phyloP scores from a whole-genome alignment of 305 asterid genomes.

The Fraxinus platypoda region DNA sequence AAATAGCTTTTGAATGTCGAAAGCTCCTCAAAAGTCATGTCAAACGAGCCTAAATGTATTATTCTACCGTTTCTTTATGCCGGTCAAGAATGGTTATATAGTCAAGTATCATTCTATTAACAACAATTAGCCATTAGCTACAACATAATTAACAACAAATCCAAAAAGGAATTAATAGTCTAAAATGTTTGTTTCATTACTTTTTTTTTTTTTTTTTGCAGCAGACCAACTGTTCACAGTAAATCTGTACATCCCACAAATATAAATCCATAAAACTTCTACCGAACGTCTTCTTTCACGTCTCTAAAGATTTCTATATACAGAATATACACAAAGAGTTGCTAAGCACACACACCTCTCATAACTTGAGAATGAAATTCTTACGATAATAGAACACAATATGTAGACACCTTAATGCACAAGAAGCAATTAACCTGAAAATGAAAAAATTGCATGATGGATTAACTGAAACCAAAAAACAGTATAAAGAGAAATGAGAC shows the following conservation, averaged over 20 bases:
- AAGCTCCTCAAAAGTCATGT: no score
- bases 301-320: conserved; percentile 33
- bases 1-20: no score
- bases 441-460: background rate
- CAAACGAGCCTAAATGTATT: no score
- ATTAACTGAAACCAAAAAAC: background rate
- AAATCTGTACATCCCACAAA: conserved; percentile 19
- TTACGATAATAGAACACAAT: conserved; percentile 7
- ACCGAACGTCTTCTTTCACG: conserved; percentile 16
- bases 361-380: background rate
- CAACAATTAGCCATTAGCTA: background rate
- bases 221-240: background rate
- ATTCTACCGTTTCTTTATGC: background rate
- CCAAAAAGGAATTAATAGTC: background rate
- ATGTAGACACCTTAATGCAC: background rate
- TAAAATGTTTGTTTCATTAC: background rate
- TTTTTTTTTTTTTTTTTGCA: background rate
- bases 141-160: background rate
- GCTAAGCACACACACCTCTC: background rate
- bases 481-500: background rate
- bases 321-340: conserved; percentile 29
- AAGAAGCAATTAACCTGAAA: conserved; percentile 32
- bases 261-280: conserved; percentile 18
- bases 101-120: background rate
- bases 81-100: background rate